Evolutionary conservation across 2,329 filamentous ascomycete species (phyloP).

Genomic region (Falciphora oryzae): DNA sequence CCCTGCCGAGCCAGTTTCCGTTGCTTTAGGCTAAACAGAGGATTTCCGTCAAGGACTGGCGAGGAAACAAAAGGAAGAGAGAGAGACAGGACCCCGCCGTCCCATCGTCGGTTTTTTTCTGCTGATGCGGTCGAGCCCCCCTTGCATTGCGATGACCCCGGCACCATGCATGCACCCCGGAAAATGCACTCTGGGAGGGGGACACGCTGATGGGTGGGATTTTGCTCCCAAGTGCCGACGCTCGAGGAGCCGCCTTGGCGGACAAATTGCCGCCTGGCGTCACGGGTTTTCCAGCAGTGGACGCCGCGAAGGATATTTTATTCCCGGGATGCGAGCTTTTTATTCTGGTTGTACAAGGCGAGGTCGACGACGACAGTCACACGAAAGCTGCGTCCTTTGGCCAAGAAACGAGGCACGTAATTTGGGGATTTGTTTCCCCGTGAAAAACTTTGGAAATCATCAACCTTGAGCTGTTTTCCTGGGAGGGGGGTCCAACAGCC

Average conservation of each 20-base stretch:
- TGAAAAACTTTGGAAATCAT: too few relatives aligned
- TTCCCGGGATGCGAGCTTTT: too few relatives aligned
- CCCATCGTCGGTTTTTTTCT: neutral
- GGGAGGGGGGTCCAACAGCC: neutral
- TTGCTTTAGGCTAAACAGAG: neutral
- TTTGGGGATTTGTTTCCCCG: too few relatives aligned
- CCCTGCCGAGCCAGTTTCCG: neutral
- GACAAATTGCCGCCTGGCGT: neutral
- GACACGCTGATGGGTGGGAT: neutral
- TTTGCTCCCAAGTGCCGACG: neutral
- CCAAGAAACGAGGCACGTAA: too few relatives aligned
- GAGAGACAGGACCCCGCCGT: too few relatives aligned
- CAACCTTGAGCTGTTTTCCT: neutral
- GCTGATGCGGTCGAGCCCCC: neutral
- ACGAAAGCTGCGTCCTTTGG: too few relatives aligned
- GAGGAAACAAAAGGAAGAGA: too few relatives aligned
- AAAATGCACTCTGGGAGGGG: neutral
- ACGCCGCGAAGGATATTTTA: too few relatives aligned
- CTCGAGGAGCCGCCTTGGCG: neutral
- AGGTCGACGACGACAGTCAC: too few relatives aligned
- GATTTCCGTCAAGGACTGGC: neutral
- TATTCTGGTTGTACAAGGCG: too few relatives aligned
- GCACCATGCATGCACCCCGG: neutral
- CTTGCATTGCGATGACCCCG: neutral
- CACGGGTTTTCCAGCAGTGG: too few relatives aligned